Conservation (phyloP, 2,329 filamentous ascomycete species). For the Chaetothyriales sp. region DNA sequence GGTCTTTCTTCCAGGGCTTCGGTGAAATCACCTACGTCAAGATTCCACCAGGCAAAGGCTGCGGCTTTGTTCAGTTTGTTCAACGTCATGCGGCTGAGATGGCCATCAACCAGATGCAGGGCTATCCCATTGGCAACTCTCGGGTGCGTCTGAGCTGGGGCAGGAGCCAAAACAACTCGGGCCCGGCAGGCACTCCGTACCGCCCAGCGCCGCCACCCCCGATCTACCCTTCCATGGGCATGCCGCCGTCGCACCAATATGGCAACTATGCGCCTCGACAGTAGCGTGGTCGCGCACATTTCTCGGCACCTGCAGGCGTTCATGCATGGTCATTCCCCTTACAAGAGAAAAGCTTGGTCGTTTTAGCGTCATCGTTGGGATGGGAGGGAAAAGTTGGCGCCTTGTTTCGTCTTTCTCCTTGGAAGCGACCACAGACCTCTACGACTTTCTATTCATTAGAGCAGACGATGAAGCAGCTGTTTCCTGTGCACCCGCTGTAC, state of each 20-base stretch:
- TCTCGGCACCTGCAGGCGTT: conserved; percentile 12
- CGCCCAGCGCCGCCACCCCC: conserved; percentile 76
- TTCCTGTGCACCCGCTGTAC: not conserved
- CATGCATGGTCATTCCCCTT: conserved; percentile 10
- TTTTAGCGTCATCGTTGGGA: conserved; percentile 17
- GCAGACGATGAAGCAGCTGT: not conserved
- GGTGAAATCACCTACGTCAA: conserved; percentile 99
- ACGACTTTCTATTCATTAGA: not conserved
- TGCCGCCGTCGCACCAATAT: conserved; percentile 50
- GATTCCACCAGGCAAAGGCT: conserved; percentile 97
- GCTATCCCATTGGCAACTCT: conserved; percentile 97
- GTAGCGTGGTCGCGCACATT: conserved; percentile 32
- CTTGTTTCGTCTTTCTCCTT: not conserved
- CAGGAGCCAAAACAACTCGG: conserved; percentile 97
- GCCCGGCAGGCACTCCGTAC: conserved; percentile 88
- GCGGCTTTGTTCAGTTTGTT: conserved; percentile 97
- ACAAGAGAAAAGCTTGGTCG: conserved; percentile 13
- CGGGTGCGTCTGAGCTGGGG: conserved; percentile 96
- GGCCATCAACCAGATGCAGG: conserved; percentile 99
- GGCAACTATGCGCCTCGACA: conserved; percentile 56
- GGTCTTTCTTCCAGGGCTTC: conserved; percentile 98
- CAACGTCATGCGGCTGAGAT: conserved; percentile 98
- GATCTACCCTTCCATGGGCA: conserved; percentile 57
- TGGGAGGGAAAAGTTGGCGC: conserved; percentile 8
- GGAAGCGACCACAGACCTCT: not conserved